Evolutionary conservation across 257 asterid species (phyloP).

Genomic region (Nicotiana sylvestris): DNA sequence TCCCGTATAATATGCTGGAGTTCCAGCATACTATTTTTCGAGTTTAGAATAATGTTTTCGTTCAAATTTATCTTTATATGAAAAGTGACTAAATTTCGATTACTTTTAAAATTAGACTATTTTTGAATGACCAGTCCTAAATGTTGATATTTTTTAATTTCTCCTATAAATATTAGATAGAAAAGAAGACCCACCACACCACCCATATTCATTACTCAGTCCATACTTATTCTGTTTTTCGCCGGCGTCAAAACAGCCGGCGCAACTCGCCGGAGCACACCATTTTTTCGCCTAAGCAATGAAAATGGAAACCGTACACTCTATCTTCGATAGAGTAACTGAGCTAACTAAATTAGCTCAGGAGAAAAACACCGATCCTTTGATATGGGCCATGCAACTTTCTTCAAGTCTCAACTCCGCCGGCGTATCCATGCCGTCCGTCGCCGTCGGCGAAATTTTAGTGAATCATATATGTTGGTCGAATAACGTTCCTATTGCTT

Average conservation of each 20-base stretch:
- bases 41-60: too few relatives aligned
- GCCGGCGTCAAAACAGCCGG: neutral
- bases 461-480: constrained; percentile 86
- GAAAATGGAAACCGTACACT: constrained; percentile 19
- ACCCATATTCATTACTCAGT: neutral
- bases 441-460: constrained; percentile 59
- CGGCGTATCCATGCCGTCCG: constrained; percentile 69
- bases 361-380: constrained; percentile 73
- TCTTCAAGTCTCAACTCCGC: constrained; percentile 57
- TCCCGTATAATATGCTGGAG: too few relatives aligned
- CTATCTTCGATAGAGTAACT: constrained; percentile 50
- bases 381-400: constrained; percentile 69
- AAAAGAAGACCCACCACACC: too few relatives aligned
- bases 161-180: too few relatives aligned
- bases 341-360: constrained; percentile 75
- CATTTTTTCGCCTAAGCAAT: neutral
- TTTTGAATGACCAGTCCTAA: too few relatives aligned
- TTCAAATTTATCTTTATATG: too few relatives aligned
- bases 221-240: neutral
- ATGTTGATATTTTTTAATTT: too few relatives aligned
- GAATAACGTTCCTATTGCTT: constrained; percentile 65
- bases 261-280: neutral
- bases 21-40: too few relatives aligned
- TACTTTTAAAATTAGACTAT: too few relatives aligned
- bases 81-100: too few relatives aligned